phyloP scores from a whole-genome alignment of 1,284 basidiomycete species.

The Paramarasmius palmivorus region DNA sequence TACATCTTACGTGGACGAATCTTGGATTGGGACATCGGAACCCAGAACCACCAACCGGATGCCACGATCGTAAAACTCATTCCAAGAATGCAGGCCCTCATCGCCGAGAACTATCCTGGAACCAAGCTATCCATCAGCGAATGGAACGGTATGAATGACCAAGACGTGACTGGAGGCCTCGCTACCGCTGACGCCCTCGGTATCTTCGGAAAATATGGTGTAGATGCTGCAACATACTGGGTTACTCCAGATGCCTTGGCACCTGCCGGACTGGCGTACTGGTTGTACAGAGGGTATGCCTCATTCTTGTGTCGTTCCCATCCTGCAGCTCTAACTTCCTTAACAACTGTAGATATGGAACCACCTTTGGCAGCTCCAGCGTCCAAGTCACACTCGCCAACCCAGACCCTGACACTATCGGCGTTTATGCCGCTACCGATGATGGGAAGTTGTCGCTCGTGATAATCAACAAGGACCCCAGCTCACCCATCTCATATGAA shows the following conservation, averaged over 20 bases:
- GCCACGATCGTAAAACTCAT: conserved; percentile 41
- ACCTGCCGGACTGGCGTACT: conserved; percentile 49
- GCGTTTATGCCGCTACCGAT: conserved; percentile 45
- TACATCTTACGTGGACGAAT: conserved; percentile 50
- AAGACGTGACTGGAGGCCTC: conserved; percentile 50
- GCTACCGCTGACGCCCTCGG: conserved; percentile 47
- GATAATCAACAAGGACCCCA: conserved; percentile 50
- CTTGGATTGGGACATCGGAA: conserved; percentile 42
- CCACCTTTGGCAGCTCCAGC: conserved; percentile 41
- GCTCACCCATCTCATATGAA: conserved; percentile 37
- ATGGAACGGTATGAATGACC: conserved; percentile 43
- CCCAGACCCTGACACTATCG: conserved; percentile 38
- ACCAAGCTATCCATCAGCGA: conserved; percentile 53
- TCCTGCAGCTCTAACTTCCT: not conserved
- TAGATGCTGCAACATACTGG: conserved; percentile 56
- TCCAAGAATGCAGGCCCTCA: conserved; percentile 47
- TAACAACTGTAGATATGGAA: conserved; percentile 36
- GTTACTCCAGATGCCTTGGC: conserved; percentile 40
- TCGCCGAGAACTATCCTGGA: conserved; percentile 46
- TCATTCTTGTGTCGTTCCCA: not conserved
- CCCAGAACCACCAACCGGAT: conserved; percentile 48
- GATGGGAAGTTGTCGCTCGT: conserved; percentile 41
- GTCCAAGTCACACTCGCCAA: conserved; percentile 43
- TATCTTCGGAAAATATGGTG: conserved; percentile 44
- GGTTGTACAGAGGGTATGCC: conserved; percentile 50